Percentiles rank a stretch among this genome's conserved stretches.
Evolutionary conservation across 495 filamentous ascomycete species (phyloP).

Genomic region (Cercophora sp.): DNA sequence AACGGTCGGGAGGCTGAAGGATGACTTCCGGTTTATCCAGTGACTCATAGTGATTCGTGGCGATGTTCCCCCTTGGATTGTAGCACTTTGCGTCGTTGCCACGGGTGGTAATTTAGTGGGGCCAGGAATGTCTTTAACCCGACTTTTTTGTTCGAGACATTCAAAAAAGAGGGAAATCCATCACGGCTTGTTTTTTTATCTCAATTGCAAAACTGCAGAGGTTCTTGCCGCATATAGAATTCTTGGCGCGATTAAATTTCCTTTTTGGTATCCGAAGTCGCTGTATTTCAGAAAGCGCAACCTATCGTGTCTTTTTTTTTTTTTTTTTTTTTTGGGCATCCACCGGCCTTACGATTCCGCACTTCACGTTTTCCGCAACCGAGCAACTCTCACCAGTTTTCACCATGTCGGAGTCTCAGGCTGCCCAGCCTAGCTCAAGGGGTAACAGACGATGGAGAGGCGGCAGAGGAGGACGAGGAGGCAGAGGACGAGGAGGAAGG

Average conservation of each 20-base stretch:
- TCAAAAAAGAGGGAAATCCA: no score
- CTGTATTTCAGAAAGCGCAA: conserved; percentile 57
- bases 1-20: no score
- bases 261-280: conserved; percentile 36
- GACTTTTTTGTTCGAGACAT: no score
- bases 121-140: no score
- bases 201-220: no score
- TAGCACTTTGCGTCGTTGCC: no score
- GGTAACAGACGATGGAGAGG: conserved; percentile 3
- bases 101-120: no score
- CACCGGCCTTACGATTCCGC: background rate
- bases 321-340: background rate
- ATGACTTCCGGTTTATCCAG: no score
- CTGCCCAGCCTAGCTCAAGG: background rate
- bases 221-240: background rate
- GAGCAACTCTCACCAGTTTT: background rate
- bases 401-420: conserved; percentile 4
- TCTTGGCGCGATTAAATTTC: background rate
- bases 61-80: no score
- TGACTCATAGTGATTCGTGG: no score
- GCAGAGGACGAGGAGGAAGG: conserved; percentile 29
- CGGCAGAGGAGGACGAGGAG: conserved; percentile 2
- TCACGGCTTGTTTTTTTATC: background rate
- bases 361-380: background rate
- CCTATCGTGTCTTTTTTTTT: background rate